A percentile compares a stretch with the other conserved stretches of the same genome.
Evolutionary conservation across 495 filamentous ascomycete species (phyloP).

Genomic region (Tuber umbilicatum): DNA sequence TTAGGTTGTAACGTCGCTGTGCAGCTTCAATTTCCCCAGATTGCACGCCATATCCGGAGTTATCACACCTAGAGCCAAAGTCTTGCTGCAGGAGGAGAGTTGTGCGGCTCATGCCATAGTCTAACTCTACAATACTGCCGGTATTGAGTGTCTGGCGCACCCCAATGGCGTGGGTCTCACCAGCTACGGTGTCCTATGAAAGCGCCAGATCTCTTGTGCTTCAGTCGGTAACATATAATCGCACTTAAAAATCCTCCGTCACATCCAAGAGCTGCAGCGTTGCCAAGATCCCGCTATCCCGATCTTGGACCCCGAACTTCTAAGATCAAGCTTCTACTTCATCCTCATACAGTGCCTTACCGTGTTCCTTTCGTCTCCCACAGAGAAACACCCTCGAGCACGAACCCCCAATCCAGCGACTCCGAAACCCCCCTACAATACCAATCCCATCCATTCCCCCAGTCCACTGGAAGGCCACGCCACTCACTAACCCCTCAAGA

Average conservation of each 20-base stretch:
- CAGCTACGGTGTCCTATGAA: neutral
- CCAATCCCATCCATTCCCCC: neutral
- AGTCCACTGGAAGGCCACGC: neutral
- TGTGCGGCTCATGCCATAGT: neutral
- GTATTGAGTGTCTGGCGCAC: too few relatives aligned
- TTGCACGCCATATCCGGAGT: neutral
- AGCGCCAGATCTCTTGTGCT: neutral
- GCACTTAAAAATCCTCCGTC: neutral
- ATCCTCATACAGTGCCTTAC: neutral
- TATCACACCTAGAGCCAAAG: neutral
- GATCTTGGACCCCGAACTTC: neutral
- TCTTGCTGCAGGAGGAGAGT: neutral
- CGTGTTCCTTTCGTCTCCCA: neutral
- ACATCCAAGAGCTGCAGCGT: neutral
- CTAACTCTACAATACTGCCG: neutral
- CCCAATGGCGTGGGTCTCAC: slow-evolving; percentile 10
- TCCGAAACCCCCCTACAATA: neutral
- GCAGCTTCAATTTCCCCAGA: neutral
- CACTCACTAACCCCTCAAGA: slow-evolving; percentile 12
- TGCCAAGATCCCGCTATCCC: neutral
- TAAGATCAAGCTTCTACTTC: neutral
- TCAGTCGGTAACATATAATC: too few relatives aligned
- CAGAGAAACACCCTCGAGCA: neutral
- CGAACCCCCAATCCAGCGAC: neutral
- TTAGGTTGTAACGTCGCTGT: neutral